Evolutionary conservation across 169 alveolate species (phyloP).

Genomic region (Plasmodium berghei): DNA sequence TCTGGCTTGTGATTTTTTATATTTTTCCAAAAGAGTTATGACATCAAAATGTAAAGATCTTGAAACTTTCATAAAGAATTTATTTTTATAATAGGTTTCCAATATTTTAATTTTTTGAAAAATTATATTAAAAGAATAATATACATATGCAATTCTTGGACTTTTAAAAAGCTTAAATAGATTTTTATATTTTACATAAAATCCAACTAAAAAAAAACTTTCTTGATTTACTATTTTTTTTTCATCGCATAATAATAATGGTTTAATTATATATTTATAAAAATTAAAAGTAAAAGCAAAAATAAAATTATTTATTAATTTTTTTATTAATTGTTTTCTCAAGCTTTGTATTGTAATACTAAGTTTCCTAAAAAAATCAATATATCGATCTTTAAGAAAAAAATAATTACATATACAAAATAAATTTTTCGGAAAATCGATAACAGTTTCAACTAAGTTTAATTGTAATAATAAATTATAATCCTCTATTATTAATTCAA

Average conservation of each 20-base stretch:
- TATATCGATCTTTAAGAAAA: conserved; percentile 62
- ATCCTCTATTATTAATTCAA: conserved; percentile 38
- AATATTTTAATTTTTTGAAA: conserved; percentile 45
- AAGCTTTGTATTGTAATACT: conserved; percentile 26
- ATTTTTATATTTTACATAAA: conserved; percentile 60
- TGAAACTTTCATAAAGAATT: conserved; percentile 35
- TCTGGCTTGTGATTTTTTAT: conserved; percentile 13
- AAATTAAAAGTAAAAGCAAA: conserved; percentile 34
- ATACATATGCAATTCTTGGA: conserved; percentile 39
- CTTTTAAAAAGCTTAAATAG: conserved; percentile 39
- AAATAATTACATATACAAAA: conserved; percentile 71
- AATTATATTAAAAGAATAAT: conserved; percentile 54
- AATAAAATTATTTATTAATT: conserved; percentile 51
- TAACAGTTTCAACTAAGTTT: neutral
- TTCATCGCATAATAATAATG: conserved; percentile 56
- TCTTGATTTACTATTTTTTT: conserved; percentile 19
- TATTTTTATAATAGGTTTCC: conserved; percentile 9
- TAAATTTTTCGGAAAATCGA: conserved; percentile 22
- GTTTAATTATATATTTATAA: conserved; percentile 52
- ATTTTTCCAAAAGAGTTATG: conserved; percentile 27
- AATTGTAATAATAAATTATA: conserved; percentile 42
- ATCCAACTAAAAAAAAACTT: conserved; percentile 52
- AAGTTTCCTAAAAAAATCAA: conserved; percentile 46
- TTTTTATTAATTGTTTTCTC: conserved; percentile 32
- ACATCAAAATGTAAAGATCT: conserved; percentile 48